Evolutionary conservation across 2,329 filamentous ascomycete genomes (phyloP).

Genomic region (Aureobasidium sp.): DNA sequence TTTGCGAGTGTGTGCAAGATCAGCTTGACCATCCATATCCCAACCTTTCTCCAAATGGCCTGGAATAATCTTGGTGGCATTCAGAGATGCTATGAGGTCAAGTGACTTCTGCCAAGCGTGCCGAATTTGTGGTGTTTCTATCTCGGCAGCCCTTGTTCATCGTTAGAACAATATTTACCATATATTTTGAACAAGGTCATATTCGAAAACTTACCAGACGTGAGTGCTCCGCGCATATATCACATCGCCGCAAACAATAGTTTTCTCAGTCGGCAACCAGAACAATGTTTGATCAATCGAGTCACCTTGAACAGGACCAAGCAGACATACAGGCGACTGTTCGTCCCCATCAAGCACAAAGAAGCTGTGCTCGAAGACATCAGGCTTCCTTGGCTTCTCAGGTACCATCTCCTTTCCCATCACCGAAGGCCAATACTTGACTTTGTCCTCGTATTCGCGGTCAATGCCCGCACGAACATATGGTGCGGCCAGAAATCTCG

Average conservation of each 20-base stretch:
- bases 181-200: background rate
- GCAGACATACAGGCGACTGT: constrained; percentile 20
- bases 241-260: constrained; percentile 23
- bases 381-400: constrained; percentile 20
- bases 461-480: constrained; percentile 26
- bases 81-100: constrained; percentile 21
- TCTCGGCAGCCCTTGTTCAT: constrained; percentile 21
- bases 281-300: constrained; percentile 21
- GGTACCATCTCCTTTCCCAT: constrained; percentile 25
- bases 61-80: constrained; percentile 24
- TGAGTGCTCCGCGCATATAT: constrained; percentile 27
- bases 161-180: background rate
- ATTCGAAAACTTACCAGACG: constrained; percentile 17
- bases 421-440: constrained; percentile 24
- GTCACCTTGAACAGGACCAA: constrained; percentile 27
- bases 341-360: constrained; percentile 23
- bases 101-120: constrained; percentile 19
- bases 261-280: constrained; percentile 23
- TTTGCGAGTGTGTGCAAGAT: constrained; percentile 23
- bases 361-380: constrained; percentile 22
- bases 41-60: constrained; percentile 23
- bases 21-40: constrained; percentile 21
- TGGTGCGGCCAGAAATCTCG: constrained; percentile 18
- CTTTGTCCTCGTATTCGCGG: constrained; percentile 27
- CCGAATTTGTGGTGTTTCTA: constrained; percentile 22